These are phyloP conservation scores for Suillus hirtellus DNA, from an alignment of 768 basidiomycete species.

Conservation along the genomic window DNA sequence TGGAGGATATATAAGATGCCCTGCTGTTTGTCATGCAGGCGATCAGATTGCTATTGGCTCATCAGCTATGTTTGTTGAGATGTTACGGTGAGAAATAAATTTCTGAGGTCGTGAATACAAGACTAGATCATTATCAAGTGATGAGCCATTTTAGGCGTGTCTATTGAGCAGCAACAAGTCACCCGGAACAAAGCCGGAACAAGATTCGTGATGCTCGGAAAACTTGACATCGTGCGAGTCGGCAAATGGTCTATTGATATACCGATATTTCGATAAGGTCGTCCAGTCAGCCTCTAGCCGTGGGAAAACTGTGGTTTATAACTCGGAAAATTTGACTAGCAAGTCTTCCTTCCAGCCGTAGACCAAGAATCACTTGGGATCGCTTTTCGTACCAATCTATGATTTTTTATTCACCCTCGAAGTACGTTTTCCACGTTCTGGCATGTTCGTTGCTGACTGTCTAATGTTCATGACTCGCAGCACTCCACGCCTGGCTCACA, in stretches of 20 bases:
- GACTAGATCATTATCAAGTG: neutral
- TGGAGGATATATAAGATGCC: slow-evolving; percentile 27
- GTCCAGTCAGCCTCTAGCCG: neutral
- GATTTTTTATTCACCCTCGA: slow-evolving; percentile 45
- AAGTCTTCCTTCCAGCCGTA: slow-evolving; percentile 16
- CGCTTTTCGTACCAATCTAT: slow-evolving; percentile 46
- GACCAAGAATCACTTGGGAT: slow-evolving; percentile 13
- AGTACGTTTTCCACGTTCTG: slow-evolving; percentile 20
- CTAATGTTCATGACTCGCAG: slow-evolving; percentile 18
- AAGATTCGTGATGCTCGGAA: neutral
- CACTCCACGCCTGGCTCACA: slow-evolving; percentile 38
- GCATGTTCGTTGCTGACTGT: slow-evolving; percentile 4
- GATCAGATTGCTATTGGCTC: slow-evolving; percentile 1
- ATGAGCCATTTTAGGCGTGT: neutral
- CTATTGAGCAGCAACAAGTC: neutral
- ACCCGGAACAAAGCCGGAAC: neutral
- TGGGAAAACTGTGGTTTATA: slow-evolving; percentile 14
- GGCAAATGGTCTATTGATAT: neutral
- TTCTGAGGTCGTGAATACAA: slow-evolving; percentile 1
- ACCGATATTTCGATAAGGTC: slow-evolving; percentile 4
- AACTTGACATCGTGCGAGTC: neutral
- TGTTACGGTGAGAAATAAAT: slow-evolving; percentile 4
- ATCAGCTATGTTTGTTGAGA: slow-evolving; percentile 2
- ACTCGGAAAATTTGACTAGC: slow-evolving; percentile 16
- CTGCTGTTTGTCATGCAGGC: neutral